These are phyloP conservation scores for Reutealis trisperma DNA, from an alignment of 345 rosid genomes.

Conservation along the genomic window DNA sequence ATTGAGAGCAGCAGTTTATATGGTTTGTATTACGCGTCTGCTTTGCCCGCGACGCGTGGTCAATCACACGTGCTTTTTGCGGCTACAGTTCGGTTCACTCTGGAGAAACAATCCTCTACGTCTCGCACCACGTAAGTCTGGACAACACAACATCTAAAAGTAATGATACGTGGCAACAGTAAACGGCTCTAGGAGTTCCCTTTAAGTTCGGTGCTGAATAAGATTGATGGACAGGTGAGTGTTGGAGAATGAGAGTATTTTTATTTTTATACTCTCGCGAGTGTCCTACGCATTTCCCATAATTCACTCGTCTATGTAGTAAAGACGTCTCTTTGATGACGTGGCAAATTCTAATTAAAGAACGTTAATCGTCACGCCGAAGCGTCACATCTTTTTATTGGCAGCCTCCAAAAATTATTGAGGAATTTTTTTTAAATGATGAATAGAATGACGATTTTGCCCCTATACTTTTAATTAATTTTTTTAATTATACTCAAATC, in stretches of 20 bases:
- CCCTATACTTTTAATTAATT: not conserved
- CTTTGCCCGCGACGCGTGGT: not conserved
- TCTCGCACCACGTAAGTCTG: not conserved
- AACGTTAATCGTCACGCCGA: conserved; percentile 5
- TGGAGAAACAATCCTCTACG: not conserved
- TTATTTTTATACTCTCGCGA: not conserved
- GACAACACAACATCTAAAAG: not conserved
- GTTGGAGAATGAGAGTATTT: not conserved
- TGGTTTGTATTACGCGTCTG: not conserved
- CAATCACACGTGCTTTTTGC: not conserved
- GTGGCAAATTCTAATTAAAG: not conserved
- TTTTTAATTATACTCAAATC: no score
- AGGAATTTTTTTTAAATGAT: not conserved
- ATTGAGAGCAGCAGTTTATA: not conserved
- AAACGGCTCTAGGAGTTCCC: not conserved
- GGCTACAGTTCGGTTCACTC: not conserved
- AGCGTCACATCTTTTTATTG: conserved; percentile 1
- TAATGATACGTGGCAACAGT: not conserved
- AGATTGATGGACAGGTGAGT: conserved; percentile 3
- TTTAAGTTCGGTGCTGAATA: not conserved
- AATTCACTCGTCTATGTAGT: not conserved
- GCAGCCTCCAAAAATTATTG: not conserved
- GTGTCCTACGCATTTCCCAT: not conserved
- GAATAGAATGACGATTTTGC: not conserved
- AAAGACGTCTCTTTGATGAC: not conserved